These are phyloP conservation scores for Cardiospermum halicacabum DNA, from an alignment of 345 rosid species.

Conservation along the genomic window DNA sequence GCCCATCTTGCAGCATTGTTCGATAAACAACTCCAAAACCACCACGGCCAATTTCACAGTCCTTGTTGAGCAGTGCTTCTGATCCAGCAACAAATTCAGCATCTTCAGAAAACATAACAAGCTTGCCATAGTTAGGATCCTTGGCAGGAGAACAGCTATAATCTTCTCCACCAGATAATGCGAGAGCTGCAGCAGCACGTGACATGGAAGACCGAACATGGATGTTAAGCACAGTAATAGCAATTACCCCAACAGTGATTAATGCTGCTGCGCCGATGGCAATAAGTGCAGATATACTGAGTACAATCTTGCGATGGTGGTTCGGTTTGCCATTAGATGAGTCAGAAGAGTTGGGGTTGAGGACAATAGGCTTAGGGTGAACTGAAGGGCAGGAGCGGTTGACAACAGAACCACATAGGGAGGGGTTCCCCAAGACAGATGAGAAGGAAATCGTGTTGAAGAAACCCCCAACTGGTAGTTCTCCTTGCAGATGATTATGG, in stretches of 20 bases:
- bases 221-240: constrained; percentile 73
- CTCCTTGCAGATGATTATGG: constrained; percentile 70
- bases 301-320: constrained; percentile 53
- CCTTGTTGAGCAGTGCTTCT: constrained; percentile 85
- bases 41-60: constrained; percentile 94
- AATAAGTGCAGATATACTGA: constrained; percentile 88
- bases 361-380: constrained; percentile 93
- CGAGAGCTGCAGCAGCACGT: constrained; percentile 45
- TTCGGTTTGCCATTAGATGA: constrained; percentile 30
- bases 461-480: constrained; percentile 89
- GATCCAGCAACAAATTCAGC: constrained; percentile 76
- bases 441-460: constrained; percentile 79
- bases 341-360: constrained; percentile 77
- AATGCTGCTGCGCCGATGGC: constrained; percentile 94
- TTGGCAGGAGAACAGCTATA: constrained; percentile 74
- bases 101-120: constrained; percentile 90
- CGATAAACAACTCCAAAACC: constrained; percentile 94
- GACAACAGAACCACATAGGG: constrained; percentile 83
- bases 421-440: constrained; percentile 70
- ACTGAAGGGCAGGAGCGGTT: constrained; percentile 78
- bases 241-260: constrained; percentile 82
- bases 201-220: constrained; percentile 60
- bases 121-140: constrained; percentile 87
- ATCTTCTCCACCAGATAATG: constrained; percentile 67
- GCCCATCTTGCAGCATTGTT: constrained; percentile 70